Evolutionary conservation across 371 early-diverging fungal genomes (phyloP).

Genomic region (Dinochytrium kinnereticum): DNA sequence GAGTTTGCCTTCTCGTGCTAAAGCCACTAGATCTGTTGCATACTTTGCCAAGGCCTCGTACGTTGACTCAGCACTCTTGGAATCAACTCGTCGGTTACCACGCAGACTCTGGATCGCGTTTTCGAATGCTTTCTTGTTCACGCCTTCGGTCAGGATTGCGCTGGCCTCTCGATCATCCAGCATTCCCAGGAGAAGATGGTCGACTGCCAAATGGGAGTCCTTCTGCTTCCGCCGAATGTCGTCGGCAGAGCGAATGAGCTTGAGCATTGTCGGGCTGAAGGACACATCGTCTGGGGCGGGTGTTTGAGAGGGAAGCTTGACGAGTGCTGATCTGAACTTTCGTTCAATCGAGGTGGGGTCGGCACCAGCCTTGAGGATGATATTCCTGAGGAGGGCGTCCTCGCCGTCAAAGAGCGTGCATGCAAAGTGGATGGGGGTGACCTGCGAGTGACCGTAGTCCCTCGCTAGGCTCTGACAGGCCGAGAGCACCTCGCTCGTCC

Average conservation of each 20-base stretch:
- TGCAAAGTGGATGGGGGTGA: constrained; percentile 83
- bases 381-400: constrained; percentile 48
- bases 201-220: constrained; percentile 86
- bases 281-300: constrained; percentile 82
- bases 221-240: constrained; percentile 80
- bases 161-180: constrained; percentile 67
- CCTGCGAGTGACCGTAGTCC: constrained; percentile 77
- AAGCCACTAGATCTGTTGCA: constrained; percentile 79
- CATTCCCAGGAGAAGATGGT: constrained; percentile 85
- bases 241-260: constrained; percentile 72
- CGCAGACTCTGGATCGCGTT: constrained; percentile 80
- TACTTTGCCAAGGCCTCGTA: constrained; percentile 90
- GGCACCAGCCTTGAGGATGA: constrained; percentile 82
- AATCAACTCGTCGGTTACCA: constrained; percentile 84
- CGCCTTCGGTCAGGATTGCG: constrained; percentile 68
- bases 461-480: constrained; percentile 75
- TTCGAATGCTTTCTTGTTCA: constrained; percentile 74
- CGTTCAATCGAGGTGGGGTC: constrained; percentile 79
- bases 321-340: constrained; percentile 72
- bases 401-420: constrained; percentile 78
- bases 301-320: constrained; percentile 82
- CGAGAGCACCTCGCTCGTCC: constrained; percentile 65
- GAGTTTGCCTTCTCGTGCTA: constrained; percentile 72
- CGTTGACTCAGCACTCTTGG: constrained; percentile 81
- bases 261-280: constrained; percentile 65